Percentiles rank a stretch among this genome's conserved stretches.
Evolutionary conservation across 768 basidiomycete genomes (phyloP).

Genomic region (Nevesoporus exiguus): DNA sequence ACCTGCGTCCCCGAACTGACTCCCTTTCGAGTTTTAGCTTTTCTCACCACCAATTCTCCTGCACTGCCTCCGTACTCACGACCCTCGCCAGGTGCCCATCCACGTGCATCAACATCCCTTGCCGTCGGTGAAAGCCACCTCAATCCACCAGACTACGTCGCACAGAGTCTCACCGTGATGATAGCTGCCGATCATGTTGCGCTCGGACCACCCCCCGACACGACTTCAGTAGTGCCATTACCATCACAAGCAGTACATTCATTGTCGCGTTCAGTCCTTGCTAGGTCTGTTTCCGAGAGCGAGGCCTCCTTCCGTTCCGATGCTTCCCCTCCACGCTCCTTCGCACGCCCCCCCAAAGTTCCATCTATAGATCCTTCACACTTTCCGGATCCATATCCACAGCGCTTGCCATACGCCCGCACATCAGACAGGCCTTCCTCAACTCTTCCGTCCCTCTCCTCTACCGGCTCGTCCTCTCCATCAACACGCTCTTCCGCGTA

Average conservation of each 20-base stretch:
- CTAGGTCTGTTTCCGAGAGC: constrained; percentile 39
- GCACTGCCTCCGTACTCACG: constrained; percentile 34
- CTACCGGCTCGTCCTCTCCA: constrained; percentile 64
- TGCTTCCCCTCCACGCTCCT: constrained; percentile 33
- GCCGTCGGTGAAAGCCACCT: constrained; percentile 23
- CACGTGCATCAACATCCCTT: constrained; percentile 41
- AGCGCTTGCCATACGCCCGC: constrained; percentile 46
- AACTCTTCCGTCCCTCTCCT: constrained; percentile 59
- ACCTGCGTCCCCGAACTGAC: constrained; percentile 16
- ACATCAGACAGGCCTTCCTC: constrained; percentile 34
- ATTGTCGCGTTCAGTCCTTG: constrained; percentile 33
- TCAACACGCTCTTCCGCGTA: constrained; percentile 79
- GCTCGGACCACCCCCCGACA: constrained; percentile 8
- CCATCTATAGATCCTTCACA: constrained; percentile 58
- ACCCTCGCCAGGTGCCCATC: constrained; percentile 29
- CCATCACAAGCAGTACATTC: constrained; percentile 24
- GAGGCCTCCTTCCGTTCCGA: constrained; percentile 39
- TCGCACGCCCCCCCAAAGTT: constrained; percentile 43
- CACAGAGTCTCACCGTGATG: constrained; percentile 21
- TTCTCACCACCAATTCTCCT: constrained; percentile 29
- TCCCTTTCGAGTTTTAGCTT: constrained; percentile 24
- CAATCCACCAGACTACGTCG: constrained; percentile 23
- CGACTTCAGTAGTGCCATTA: constrained; percentile 24
- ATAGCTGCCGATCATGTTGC: constrained; percentile 11
- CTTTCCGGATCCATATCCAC: constrained; percentile 72